Conservation (phyloP, 1,284 basidiomycete species). For the Sanghuangporus sanghuang region DNA sequence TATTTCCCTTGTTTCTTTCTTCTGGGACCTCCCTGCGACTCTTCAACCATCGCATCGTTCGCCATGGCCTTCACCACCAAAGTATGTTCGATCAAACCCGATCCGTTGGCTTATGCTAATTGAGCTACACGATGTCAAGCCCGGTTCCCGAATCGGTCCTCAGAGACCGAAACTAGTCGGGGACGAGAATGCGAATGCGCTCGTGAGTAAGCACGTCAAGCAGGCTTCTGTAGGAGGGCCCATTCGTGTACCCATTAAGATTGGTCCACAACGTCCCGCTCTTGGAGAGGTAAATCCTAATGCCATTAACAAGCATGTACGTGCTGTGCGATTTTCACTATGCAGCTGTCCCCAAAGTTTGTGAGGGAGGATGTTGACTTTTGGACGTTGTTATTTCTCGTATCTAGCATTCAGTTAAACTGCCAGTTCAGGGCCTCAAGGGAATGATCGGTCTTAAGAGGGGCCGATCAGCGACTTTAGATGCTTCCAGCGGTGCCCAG, state of each 20-base stretch:
- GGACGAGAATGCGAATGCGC: constrained; percentile 64
- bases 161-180: constrained; percentile 52
- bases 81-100: not conserved
- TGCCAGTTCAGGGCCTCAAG: constrained; percentile 24
- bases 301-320: constrained; percentile 70
- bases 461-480: constrained; percentile 53
- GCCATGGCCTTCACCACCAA: constrained; percentile 17
- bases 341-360: not conserved
- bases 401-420: constrained; percentile 22
- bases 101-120: not conserved
- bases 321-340: constrained; percentile 22
- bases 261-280: constrained; percentile 47
- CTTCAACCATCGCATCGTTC: not conserved
- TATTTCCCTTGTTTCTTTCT: constrained; percentile 21
- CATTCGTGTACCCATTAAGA: constrained; percentile 33
- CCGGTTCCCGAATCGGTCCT: constrained; percentile 36
- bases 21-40: not conserved
- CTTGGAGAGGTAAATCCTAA: constrained; percentile 67
- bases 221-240: constrained; percentile 46
- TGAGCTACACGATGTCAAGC: constrained; percentile 20
- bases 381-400: not conserved
- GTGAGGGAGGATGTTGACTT: not conserved
- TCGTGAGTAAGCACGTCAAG: constrained; percentile 52
- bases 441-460: constrained; percentile 54
- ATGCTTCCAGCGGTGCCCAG: constrained; percentile 50